A percentile compares a stretch with the other conserved stretches of the same genome.
phyloP scores from a whole-genome alignment of 2,329 filamentous ascomycete species.

The Aspergillus clavatus region DNA sequence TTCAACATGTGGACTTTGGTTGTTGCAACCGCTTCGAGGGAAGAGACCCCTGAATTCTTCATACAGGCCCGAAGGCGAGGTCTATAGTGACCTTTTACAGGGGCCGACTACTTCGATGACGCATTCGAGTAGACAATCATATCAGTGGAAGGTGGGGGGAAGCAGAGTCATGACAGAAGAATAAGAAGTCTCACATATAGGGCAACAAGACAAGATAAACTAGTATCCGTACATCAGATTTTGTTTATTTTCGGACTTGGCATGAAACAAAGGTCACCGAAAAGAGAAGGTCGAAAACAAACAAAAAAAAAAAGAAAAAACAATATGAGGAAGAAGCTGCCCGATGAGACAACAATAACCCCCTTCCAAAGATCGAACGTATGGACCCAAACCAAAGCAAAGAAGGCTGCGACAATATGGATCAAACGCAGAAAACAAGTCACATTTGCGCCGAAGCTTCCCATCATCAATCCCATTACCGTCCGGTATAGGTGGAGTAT shows the following conservation, averaged over 20 bases:
- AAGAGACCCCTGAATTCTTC: too few species aligned
- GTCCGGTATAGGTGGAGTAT: slow-evolving; percentile 37
- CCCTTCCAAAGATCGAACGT: slow-evolving; percentile 6
- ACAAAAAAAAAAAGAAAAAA: too few species aligned
- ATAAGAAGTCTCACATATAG: background rate
- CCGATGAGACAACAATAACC: too few species aligned
- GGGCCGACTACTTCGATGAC: too few species aligned
- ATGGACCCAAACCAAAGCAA: slow-evolving; percentile 12
- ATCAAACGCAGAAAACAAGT: slow-evolving; percentile 17
- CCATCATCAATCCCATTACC: slow-evolving; percentile 29
- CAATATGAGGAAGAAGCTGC: too few species aligned
- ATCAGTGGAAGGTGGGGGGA: too few species aligned
- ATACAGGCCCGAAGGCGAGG: too few species aligned
- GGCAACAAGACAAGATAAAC: background rate
- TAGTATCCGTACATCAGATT: slow-evolving; percentile 1
- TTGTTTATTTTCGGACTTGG: background rate
- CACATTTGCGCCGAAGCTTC: slow-evolving; percentile 32
- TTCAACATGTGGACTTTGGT: too few species aligned
- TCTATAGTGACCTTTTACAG: too few species aligned
- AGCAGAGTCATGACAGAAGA: background rate
- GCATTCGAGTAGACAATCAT: too few species aligned
- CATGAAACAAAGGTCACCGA: background rate
- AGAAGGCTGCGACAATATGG: slow-evolving; percentile 10
- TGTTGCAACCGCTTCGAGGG: too few species aligned
- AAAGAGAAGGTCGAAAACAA: background rate